phyloP scores from a whole-genome alignment of 495 filamentous ascomycete species.

The Penicillium arizonense region DNA sequence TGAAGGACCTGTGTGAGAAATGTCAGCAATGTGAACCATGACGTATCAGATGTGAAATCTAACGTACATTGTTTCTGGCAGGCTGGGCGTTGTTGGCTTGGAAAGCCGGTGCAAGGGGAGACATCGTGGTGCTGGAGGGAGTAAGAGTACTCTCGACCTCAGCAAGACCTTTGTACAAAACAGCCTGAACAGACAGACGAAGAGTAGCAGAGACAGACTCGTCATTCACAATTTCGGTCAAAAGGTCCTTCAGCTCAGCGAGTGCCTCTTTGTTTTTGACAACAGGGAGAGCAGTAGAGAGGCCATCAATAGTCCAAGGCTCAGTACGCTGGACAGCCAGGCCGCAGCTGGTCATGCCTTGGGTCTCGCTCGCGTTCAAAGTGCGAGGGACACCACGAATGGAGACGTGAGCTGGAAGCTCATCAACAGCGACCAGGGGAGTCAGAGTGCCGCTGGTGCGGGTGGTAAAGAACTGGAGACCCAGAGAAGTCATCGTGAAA shows the following conservation, averaged over 20 bases:
- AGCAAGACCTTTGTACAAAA: conserved; percentile 3
- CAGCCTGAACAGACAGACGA: conserved; percentile 19
- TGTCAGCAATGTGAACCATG: conserved; percentile 4
- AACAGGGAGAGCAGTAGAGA: conserved; percentile 1
- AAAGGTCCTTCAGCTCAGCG: conserved; percentile 17
- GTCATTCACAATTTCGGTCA: conserved; percentile 24
- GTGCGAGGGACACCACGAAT: conserved; percentile 36
- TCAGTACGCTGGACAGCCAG: conserved; percentile 25
- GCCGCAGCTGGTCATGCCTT: conserved; percentile 49
- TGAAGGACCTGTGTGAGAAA: conserved; percentile 7
- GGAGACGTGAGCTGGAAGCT: conserved; percentile 47
- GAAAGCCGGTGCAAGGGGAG: background rate
- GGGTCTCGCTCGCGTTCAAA: conserved; percentile 34
- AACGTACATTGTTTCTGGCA: background rate
- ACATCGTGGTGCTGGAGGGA: background rate
- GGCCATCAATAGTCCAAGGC: conserved; percentile 34
- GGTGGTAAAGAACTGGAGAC: conserved; percentile 40
- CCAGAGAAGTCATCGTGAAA: conserved; percentile 9
- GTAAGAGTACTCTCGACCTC: background rate
- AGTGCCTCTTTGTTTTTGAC: background rate
- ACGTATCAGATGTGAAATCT: background rate
- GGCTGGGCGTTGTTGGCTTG: background rate
- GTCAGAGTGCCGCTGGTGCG: conserved; percentile 58
- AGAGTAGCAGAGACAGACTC: conserved; percentile 5
- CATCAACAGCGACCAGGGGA: conserved; percentile 63